A percentile compares a stretch with the other conserved stretches of the same genome.
Conservation (phyloP, 2,329 filamentous ascomycete species). For the Cryphonectria carpinicola region DNA sequence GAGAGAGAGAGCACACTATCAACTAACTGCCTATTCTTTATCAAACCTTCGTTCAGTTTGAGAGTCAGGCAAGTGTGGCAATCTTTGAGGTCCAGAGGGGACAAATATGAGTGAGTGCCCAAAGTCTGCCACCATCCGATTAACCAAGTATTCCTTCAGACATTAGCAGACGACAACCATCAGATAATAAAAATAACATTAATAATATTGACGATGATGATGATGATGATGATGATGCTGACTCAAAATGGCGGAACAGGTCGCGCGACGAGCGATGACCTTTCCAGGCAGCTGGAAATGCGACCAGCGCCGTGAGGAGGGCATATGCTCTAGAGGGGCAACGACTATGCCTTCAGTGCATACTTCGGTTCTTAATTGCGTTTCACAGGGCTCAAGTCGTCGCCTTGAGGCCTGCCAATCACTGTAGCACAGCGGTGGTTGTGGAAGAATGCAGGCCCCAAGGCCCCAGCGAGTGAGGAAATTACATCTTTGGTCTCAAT, state of each 20-base stretch:
- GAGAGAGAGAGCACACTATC: not conserved
- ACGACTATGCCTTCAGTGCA: not conserved
- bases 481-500: conserved; percentile 4
- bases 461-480: not conserved
- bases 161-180: not conserved
- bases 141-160: not conserved
- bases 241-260: not conserved
- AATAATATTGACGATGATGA: not conserved
- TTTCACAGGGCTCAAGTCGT: not conserved
- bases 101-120: not conserved
- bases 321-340: not conserved
- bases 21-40: not conserved
- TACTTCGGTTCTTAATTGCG: not conserved
- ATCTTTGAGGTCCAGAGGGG: not conserved
- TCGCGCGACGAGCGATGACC: not conserved
- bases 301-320: not conserved
- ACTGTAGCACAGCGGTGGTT: not conserved
- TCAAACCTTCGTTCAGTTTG: not conserved
- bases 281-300: not conserved
- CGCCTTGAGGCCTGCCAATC: not conserved
- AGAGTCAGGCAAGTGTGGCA: conserved; percentile 8
- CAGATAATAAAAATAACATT: not conserved
- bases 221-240: not conserved
- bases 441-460: not conserved
- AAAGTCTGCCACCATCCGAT: not conserved